Percentiles rank a stretch among this genome's conserved stretches.
These are phyloP conservation scores for Kwoniella sp. DNA, from an alignment of 768 basidiomycete genomes.

Conservation along the genomic window DNA sequence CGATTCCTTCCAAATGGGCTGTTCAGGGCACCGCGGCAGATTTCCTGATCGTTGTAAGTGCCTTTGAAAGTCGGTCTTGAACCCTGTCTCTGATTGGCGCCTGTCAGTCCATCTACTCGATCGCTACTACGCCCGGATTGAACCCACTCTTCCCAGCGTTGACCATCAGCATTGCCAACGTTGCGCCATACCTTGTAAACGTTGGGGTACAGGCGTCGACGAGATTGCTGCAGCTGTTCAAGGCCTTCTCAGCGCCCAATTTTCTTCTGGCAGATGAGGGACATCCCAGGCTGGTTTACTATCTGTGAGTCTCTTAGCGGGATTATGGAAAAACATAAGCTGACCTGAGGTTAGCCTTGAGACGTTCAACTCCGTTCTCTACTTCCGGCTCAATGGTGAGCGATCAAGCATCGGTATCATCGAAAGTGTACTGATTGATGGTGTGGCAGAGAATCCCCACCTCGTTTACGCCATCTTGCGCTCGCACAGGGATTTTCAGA, in stretches of 20 bases:
- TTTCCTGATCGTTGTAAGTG: constrained; percentile 75
- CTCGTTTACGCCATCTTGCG: constrained; percentile 79
- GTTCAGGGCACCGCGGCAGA: constrained; percentile 71
- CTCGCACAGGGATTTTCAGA: constrained; percentile 78
- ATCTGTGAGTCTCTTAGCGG: constrained; percentile 57
- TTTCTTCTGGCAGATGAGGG: constrained; percentile 92
- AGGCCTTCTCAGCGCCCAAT: constrained; percentile 80
- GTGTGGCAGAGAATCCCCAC: constrained; percentile 69
- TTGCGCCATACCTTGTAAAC: constrained; percentile 77
- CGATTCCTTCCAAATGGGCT: constrained; percentile 73
- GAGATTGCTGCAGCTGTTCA: constrained; percentile 79
- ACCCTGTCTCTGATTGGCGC: background rate
- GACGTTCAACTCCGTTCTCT: constrained; percentile 78
- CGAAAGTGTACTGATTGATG: background rate
- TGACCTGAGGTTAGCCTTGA: constrained; percentile 62
- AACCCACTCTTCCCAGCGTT: constrained; percentile 86
- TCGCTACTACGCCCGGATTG: constrained; percentile 82
- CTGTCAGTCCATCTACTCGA: constrained; percentile 73
- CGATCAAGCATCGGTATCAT: background rate
- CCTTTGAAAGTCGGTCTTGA: background rate
- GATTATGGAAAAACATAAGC: background rate
- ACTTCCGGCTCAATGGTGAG: constrained; percentile 60
- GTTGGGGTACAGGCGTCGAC: constrained; percentile 76
- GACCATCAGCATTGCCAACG: constrained; percentile 82
- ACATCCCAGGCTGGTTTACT: constrained; percentile 86